These are phyloP conservation scores for Trichoderma sp. DNA, from an alignment of 2,329 filamentous ascomycete species.

Conservation along the genomic window DNA sequence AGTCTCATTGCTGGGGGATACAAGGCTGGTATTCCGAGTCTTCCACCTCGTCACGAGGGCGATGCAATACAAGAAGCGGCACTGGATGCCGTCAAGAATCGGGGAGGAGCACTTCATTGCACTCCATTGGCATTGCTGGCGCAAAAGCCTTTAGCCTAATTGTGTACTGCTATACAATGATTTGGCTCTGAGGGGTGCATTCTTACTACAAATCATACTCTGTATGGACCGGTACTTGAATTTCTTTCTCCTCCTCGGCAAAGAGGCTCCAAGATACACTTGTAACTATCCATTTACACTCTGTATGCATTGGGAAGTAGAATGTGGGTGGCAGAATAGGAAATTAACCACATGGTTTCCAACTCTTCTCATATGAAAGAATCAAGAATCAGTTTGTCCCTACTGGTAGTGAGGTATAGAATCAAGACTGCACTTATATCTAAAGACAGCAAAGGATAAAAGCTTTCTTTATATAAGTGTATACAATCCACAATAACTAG, in stretches of 20 bases:
- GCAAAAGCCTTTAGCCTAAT: not conserved
- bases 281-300: not conserved
- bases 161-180: too few species aligned
- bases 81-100: not conserved
- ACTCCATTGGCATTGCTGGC: not conserved
- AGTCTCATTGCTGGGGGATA: not conserved
- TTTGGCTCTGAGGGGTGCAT: not conserved
- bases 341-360: not conserved
- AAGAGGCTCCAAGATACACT: not conserved
- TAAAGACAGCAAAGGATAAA: not conserved
- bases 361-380: not conserved
- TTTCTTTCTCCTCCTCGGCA: not conserved
- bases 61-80: not conserved
- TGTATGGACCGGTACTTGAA: not conserved
- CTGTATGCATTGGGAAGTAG: not conserved
- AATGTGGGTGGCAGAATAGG: not conserved
- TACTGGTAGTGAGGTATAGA: not conserved
- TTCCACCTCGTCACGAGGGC: not conserved
- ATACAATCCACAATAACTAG: not conserved
- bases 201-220: not conserved
- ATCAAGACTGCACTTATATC: not conserved
- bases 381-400: not conserved
- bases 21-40: not conserved
- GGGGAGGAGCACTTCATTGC: not conserved
- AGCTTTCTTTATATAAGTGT: not conserved